Conservation (phyloP, 2,329 filamentous ascomycete genomes). For the Talaromyces marneffei region DNA sequence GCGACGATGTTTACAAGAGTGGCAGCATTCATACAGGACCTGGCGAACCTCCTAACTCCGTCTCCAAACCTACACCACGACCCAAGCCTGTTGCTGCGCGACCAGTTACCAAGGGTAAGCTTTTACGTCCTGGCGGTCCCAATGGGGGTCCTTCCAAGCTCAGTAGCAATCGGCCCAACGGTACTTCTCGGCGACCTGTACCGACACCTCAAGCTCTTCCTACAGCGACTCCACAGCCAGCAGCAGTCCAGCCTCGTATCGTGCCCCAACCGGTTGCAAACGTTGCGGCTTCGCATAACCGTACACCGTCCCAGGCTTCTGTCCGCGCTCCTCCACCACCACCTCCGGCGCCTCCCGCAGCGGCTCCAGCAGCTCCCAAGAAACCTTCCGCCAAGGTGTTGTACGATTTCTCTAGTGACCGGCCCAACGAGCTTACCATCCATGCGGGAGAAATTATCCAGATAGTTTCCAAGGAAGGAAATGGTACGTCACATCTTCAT, state of each 20-base stretch:
- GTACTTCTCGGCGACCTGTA: constrained; percentile 26
- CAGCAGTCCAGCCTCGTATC: constrained; percentile 21
- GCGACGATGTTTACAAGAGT: constrained; percentile 88
- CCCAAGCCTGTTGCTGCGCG: constrained; percentile 79
- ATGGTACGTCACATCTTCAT: constrained; percentile 59
- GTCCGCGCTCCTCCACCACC: constrained; percentile 58
- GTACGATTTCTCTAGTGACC: constrained; percentile 85
- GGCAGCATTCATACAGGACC: constrained; percentile 78
- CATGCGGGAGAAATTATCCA: constrained; percentile 74
- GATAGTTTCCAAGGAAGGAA: constrained; percentile 89
- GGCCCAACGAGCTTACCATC: constrained; percentile 77
- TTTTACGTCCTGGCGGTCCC: constrained; percentile 86
- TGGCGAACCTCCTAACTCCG: constrained; percentile 76
- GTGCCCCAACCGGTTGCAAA: constrained; percentile 30
- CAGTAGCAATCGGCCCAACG: constrained; percentile 43
- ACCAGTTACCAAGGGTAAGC: constrained; percentile 87
- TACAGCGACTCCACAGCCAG: constrained; percentile 22
- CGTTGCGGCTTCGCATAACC: constrained; percentile 44
- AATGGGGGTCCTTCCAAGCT: constrained; percentile 72
- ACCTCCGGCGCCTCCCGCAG: constrained; percentile 56
- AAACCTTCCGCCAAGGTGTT: constrained; percentile 83
- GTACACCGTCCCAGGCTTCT: constrained; percentile 44
- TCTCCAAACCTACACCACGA: constrained; percentile 78
- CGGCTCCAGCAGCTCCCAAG: constrained; percentile 50
- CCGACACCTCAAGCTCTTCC: constrained; percentile 32